phyloP scores from a whole-genome alignment of 768 basidiomycete species.

The Russula virescens region DNA sequence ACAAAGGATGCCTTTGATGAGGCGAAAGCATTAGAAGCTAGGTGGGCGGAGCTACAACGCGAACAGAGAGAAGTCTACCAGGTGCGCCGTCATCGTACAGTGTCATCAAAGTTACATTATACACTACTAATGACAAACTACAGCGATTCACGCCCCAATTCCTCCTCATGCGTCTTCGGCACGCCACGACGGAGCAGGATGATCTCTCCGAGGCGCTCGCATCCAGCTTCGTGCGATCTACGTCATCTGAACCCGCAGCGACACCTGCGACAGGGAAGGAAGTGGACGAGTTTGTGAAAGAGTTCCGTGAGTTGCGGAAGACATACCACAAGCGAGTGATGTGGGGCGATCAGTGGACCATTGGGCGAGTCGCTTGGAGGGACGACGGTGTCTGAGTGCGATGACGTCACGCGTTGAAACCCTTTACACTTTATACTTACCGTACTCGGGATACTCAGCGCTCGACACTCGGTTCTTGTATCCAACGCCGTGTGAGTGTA shows the following conservation, averaged over 20 bases:
- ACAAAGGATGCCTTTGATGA: conserved; percentile 87
- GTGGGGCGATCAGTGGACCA: conserved; percentile 84
- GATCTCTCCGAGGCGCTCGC: conserved; percentile 83
- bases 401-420: neutral
- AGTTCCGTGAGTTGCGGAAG: conserved; percentile 83
- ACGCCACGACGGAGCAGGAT: conserved; percentile 87
- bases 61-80: conserved; percentile 89
- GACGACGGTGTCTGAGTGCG: conserved; percentile 38
- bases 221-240: conserved; percentile 66
- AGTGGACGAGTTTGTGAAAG: conserved; percentile 80
- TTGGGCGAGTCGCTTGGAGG: conserved; percentile 81
- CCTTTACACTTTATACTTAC: too few species aligned
- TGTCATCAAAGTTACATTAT: neutral
- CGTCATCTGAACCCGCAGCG: conserved; percentile 27
- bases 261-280: conserved; percentile 39
- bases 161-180: conserved; percentile 78
- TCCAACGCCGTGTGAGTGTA: too few species aligned
- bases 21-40: conserved; percentile 70
- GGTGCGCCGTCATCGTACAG: conserved; percentile 35
- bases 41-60: conserved; percentile 83
- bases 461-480: too few species aligned
- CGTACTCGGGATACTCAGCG: too few species aligned
- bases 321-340: conserved; percentile 90
- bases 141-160: conserved; percentile 86
- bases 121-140: neutral